Conservation (phyloP, 805 yeast genomes). For the Sugiyamaella boreocaroliniensis region DNA sequence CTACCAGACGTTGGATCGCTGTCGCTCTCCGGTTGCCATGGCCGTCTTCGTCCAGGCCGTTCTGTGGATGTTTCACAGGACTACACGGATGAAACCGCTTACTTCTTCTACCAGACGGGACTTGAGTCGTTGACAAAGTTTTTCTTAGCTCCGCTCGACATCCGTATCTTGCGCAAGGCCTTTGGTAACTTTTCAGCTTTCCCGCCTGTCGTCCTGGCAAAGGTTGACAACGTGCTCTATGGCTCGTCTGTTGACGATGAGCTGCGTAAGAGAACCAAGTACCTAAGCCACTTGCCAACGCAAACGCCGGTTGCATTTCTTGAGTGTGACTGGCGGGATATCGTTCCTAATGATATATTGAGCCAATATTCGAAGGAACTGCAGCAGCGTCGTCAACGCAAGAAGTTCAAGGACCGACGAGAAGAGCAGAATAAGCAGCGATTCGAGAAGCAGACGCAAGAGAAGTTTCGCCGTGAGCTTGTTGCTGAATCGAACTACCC, state of each 20-base stretch:
- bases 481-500: slow-evolving; percentile 14
- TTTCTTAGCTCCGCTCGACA: slow-evolving; percentile 73
- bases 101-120: slow-evolving; percentile 71
- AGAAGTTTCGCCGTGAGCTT: slow-evolving; percentile 29
- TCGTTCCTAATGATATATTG: slow-evolving; percentile 25
- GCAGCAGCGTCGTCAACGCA: slow-evolving; percentile 18
- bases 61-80: background rate
- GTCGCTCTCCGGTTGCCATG: background rate
- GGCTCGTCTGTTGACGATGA: slow-evolving; percentile 60
- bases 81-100: slow-evolving; percentile 41
- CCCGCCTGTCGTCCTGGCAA: slow-evolving; percentile 58
- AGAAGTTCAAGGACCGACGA: slow-evolving; percentile 19
- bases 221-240: slow-evolving; percentile 61
- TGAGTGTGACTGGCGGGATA: slow-evolving; percentile 75
- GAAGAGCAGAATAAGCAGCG: slow-evolving; percentile 24
- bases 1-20: background rate
- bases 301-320: slow-evolving; percentile 80
- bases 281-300: slow-evolving; percentile 70
- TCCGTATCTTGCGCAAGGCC: slow-evolving; percentile 58
- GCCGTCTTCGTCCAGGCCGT: background rate
- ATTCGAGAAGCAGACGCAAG: slow-evolving; percentile 33
- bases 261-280: slow-evolving; percentile 58
- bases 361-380: slow-evolving; percentile 23
- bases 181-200: slow-evolving; percentile 58
- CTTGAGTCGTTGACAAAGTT: slow-evolving; percentile 60